Conservation (phyloP, 2,329 filamentous ascomycete genomes). For the Claviceps quebecensis region DNA sequence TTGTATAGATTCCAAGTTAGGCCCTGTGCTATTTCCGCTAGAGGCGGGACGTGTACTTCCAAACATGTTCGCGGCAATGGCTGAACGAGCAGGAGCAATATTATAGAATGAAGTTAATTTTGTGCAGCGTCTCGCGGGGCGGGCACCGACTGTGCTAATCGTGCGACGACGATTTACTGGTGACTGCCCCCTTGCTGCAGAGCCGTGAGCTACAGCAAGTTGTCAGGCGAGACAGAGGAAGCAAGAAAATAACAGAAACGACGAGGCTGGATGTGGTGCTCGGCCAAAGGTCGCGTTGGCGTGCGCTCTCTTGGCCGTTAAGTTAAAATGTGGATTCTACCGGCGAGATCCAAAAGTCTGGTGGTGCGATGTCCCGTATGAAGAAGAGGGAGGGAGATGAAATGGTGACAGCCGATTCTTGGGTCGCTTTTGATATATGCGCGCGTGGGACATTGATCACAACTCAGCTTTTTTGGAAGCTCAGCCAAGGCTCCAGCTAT, state of each 20-base stretch:
- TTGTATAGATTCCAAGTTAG: constrained; percentile 62
- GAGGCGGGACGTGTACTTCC: constrained; percentile 30
- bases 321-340: neutral
- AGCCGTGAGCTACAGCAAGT: neutral
- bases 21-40: constrained; percentile 33
- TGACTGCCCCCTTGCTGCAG: neutral
- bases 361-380: neutral
- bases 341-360: neutral
- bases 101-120: constrained; percentile 10
- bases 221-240: neutral
- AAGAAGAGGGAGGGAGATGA: neutral
- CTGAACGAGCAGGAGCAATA: constrained; percentile 12
- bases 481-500: neutral
- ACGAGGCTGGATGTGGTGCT: neutral
- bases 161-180: neutral
- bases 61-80: constrained; percentile 41
- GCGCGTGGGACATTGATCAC: too few relatives aligned
- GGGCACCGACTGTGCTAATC: neutral
- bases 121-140: neutral
- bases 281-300: neutral
- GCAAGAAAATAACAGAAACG: neutral
- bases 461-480: too few relatives aligned
- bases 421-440: too few relatives aligned
- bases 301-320: neutral
- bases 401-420: neutral